Base-by-base conservation (phyloP, 2,329 filamentous ascomycete species). In the Leptographium galeiforme region DNA sequence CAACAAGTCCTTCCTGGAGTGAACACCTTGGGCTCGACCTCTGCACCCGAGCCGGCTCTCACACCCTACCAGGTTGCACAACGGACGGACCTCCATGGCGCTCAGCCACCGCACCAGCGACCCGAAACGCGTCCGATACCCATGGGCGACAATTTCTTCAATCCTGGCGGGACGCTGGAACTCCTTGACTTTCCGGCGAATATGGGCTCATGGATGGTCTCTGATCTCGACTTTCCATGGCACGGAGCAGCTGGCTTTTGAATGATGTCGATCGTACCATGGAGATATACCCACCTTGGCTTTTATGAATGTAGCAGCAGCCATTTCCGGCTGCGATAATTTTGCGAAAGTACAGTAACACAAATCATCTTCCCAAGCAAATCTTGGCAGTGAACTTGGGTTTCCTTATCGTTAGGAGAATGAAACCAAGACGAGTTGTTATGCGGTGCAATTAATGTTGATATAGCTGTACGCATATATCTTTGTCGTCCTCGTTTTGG, bases 161-260 rank as follows among this genome's bases (percentile, higher is more conserved):
- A 18, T 14, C 45, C 11, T 8, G 8, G 16, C 30, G 36, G 25
- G 7, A 34, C 8, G 6, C 25, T 53, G 8, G 51, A 53, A 7
- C 11, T 53, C 8, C 36, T 48, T 25, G 38, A 48, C 18, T 53
- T 48, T 34, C 16, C 44, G 8, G 44, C 34, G 12, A 48, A 48
- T 25, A 16, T 48, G 38, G 51, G 38, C 36, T 53, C 51, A 6
- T 53, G 44, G 51, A 48, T 53, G 44, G 34, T 41, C 19, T 4
- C 44, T 2, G 38, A 53, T 13, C 6, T 53, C n/a, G 51, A 48
- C 6, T 53, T 53, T 25, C n/a, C 38, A n/a, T 53, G 45, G 45
- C 16, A 48, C 6, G 51, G 36, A 18, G 19, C 34, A 34, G 34
- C 51, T 33, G 44, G 51, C 4, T 48, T 48, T 47, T 48, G 47